phyloP scores from a whole-genome alignment of 345 rosid genomes.

The Eutrema heterophyllum region DNA sequence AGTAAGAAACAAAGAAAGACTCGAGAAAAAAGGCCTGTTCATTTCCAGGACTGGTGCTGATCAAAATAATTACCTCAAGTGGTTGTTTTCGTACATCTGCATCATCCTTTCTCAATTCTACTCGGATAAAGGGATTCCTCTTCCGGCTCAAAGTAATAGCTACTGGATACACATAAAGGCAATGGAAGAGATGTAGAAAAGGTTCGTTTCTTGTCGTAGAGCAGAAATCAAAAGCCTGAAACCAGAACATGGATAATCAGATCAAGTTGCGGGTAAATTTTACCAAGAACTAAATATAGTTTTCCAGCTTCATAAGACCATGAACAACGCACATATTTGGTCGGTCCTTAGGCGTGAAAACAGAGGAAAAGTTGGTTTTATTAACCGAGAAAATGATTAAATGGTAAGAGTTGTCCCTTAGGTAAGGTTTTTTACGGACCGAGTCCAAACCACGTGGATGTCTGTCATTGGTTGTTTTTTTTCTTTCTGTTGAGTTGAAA shows the following conservation, averaged over 20 bases:
- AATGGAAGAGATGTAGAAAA: constrained; percentile 93
- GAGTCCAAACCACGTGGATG: no score
- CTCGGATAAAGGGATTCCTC: constrained; percentile 80
- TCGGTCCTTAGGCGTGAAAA: no score
- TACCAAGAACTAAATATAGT: not conserved
- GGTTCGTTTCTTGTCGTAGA: constrained; percentile 93
- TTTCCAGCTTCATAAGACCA: constrained; percentile 12
- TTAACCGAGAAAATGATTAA: no score
- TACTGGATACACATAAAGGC: constrained; percentile 85
- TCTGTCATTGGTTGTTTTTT: no score
- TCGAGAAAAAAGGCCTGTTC: not conserved
- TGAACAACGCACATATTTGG: no score
- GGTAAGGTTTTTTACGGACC: no score
- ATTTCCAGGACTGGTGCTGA: constrained; percentile 13
- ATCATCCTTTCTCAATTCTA: constrained; percentile 94
- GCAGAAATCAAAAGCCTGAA: constrained; percentile 95
- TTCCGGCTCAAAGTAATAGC: constrained; percentile 88
- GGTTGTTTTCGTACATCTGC: constrained; percentile 86
- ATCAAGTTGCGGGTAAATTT: not conserved
- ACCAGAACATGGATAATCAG: constrained; percentile 39
- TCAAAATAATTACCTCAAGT: constrained; percentile 60
- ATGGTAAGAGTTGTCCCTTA: no score
- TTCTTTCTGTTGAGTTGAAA: no score
- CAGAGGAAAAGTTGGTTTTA: no score
- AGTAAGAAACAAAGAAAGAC: constrained; percentile 24